phyloP scores from a whole-genome alignment of 176 grass and related monocot genomes.

The Saccharum officinarum region DNA sequence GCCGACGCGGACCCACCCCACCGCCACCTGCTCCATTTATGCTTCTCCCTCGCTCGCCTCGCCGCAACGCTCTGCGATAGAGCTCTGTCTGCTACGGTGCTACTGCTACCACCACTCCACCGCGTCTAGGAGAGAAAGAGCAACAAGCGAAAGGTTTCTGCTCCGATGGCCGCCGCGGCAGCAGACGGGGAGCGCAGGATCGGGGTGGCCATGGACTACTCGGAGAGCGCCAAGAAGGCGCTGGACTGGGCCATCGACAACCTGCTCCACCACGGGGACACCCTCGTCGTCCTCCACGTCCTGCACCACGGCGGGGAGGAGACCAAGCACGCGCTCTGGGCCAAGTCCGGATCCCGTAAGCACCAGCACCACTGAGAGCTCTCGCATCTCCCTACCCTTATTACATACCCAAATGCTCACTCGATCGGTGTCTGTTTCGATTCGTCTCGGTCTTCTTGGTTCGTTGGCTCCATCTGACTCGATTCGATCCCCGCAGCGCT shows the following conservation, averaged over 20 bases:
- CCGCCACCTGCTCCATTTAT: background rate
- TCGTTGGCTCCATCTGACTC: background rate
- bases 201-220: constrained; percentile 82
- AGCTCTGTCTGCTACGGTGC: background rate
- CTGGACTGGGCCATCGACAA: constrained; percentile 63
- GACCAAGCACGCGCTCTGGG: constrained; percentile 61
- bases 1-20: background rate
- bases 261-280: constrained; percentile 62
- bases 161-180: constrained; percentile 22
- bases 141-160: background rate
- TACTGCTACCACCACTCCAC: too few relatives aligned
- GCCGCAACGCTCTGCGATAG: background rate
- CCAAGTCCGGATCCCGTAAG: constrained; percentile 68
- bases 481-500: constrained; percentile 45
- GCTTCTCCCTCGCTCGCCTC: background rate
- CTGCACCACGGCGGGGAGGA: constrained; percentile 40
- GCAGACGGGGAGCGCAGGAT: constrained; percentile 49
- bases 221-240: constrained; percentile 70
- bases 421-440: background rate
- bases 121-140: background rate
- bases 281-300: constrained; percentile 65
- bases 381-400: background rate
- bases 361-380: background rate
- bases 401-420: too few relatives aligned
- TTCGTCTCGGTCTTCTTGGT: background rate